Conservation (phyloP, 257 asterid species). For the Anisodus acutangulus region DNA sequence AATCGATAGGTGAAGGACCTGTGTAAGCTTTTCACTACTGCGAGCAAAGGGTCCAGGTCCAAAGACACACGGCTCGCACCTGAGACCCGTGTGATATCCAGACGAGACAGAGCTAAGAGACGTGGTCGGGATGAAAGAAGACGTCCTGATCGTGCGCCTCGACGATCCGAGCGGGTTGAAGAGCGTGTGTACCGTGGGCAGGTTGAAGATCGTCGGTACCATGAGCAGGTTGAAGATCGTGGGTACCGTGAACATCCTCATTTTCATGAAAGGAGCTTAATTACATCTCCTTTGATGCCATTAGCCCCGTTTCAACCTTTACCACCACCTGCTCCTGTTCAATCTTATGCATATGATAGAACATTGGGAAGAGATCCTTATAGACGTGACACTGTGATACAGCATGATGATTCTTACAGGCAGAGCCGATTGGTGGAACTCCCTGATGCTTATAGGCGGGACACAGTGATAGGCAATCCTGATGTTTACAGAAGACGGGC, state of each 20-base stretch:
- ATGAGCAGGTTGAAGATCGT: not conserved
- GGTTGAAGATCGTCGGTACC: slow-evolving; percentile 16
- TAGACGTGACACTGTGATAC: not conserved
- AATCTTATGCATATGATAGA: slow-evolving; percentile 1
- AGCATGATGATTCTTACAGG: slow-evolving; percentile 23
- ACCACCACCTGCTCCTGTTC: slow-evolving; percentile 21
- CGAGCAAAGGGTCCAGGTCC: not conserved
- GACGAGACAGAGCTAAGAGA: slow-evolving; percentile 7
- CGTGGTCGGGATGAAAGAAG: slow-evolving; percentile 1
- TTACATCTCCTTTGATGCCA: slow-evolving; percentile 10
- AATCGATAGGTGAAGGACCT: slow-evolving; percentile 26
- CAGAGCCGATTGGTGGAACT: slow-evolving; percentile 19
- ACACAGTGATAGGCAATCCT: not conserved
- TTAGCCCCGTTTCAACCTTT: slow-evolving; percentile 24
- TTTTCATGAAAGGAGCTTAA: slow-evolving; percentile 18
- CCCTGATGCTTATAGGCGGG: slow-evolving; percentile 29
- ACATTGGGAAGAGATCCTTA: slow-evolving; percentile 17
- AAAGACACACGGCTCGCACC: not conserved
- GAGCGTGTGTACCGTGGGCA: not conserved
- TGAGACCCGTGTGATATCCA: slow-evolving; percentile 6
- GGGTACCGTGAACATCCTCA: not conserved
- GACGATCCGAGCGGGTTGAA: not conserved
- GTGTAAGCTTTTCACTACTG: slow-evolving; percentile 24
- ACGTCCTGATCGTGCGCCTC: not conserved
- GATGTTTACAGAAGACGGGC: not conserved